Percentiles rank a stretch among this genome's conserved stretches.
Evolutionary conservation across 305 asterid genomes (phyloP).

Genomic region (Fraxinus sp.): DNA sequence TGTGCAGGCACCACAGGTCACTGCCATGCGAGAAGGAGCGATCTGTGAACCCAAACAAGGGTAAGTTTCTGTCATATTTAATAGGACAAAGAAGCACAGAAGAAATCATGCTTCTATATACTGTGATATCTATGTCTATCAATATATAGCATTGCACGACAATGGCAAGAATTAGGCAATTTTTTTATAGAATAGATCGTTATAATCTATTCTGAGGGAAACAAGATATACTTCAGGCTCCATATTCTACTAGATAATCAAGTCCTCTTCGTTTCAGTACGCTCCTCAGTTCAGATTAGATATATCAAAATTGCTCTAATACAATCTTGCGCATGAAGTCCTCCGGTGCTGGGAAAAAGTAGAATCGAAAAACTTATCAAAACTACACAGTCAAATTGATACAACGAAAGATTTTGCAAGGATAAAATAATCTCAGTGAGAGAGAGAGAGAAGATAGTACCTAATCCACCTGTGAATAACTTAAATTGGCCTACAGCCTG

Average conservation of each 20-base stretch:
- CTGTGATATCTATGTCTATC: neutral
- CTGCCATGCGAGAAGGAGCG: neutral
- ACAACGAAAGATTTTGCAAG: neutral
- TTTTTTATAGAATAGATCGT: neutral
- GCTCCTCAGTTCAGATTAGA: neutral
- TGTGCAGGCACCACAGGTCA: neutral
- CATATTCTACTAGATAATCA: neutral
- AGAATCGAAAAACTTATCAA: neutral
- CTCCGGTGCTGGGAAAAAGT: slow-evolving; percentile 51
- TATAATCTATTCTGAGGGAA: neutral
- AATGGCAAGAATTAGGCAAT: neutral
- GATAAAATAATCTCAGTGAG: neutral
- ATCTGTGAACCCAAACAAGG: neutral
- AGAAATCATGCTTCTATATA: neutral
- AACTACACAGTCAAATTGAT: neutral
- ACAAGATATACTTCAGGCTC: neutral
- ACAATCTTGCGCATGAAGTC: slow-evolving; percentile 71
- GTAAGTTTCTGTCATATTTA: neutral
- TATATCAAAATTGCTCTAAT: slow-evolving; percentile 48
- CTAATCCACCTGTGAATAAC: slow-evolving; percentile 60
- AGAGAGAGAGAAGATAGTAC: slow-evolving; percentile 27
- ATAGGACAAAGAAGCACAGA: neutral
- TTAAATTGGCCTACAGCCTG: slow-evolving; percentile 69
- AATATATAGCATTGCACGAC: neutral
- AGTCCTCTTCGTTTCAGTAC: neutral